Base-by-base conservation (phyloP, 2,329 filamentous ascomycete species). In the Aphanocladium album region DNA sequence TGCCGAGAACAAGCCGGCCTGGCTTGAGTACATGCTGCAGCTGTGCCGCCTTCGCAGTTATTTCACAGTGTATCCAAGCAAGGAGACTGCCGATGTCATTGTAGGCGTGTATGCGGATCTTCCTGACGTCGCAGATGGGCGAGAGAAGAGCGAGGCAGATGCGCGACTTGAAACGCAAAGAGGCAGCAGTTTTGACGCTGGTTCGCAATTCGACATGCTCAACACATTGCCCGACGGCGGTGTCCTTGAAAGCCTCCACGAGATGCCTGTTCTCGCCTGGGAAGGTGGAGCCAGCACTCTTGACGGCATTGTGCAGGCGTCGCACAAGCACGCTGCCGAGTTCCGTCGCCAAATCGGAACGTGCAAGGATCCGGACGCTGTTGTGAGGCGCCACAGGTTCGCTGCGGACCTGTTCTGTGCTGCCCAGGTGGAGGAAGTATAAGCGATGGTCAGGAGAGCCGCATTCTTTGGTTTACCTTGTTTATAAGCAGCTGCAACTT, bases 61-160 rank as follows among this genome's bases (percentile, higher is more conserved):
- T 74, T 86, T 83, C 66, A 86, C 90, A 57, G 74, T 96, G 1
- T 96, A 96, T 69, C 93, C 93, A 0, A 84, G 86, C 41, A 79
- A 83, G 21, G 73, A 76, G 64, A 82, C 72, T 54, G 80, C 70
- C 43, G 77, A 67, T 23, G 77, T 83, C 5, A 76, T 96, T 14
- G 85, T 86, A n/a, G 89, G 86, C 0, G 77, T 93, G 0, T 93
- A 97, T 72, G 85, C 82, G 62, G 93, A 97, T 65, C 76, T 96
- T 5, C 86, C 85, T 62, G 82, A 84, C 43, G 70, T 80, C 1
- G 92, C 92, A 0, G 91, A 96, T 72, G 93, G 88, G 67, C 86
- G 83, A 63, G 67, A 73, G 9, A 14, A 65, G 69, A n/a, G 52
- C 69, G 16, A 47, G 21, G 49, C 16, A 59, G 17, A 53, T 65